Evolutionary conservation across 371 early-diverging fungal genomes (phyloP).

Genomic region (Mucor irregularis): DNA sequence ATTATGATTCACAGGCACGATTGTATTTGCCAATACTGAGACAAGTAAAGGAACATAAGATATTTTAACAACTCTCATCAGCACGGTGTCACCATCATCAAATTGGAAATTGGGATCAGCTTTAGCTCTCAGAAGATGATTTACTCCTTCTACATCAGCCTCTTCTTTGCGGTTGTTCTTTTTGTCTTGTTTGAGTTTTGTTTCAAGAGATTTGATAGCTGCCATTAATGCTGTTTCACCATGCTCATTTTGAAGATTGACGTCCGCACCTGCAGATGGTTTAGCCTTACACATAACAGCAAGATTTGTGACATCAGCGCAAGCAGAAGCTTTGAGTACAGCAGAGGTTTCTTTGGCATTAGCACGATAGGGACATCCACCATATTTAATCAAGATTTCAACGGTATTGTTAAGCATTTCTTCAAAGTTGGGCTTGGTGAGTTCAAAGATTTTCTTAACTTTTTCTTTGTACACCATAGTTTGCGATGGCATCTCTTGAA

Average conservation of each 20-base stretch:
- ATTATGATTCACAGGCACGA: conserved; percentile 18
- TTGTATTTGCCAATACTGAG: conserved; percentile 5
- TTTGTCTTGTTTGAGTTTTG: not conserved
- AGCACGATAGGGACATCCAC: conserved; percentile 39
- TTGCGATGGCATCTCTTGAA: conserved; percentile 12
- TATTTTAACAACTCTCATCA: conserved; percentile 28
- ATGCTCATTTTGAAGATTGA: conserved; percentile 23
- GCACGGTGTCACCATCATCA: conserved; percentile 27
- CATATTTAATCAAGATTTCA: conserved; percentile 20
- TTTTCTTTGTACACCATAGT: conserved; percentile 15
- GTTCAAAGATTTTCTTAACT: conserved; percentile 21
- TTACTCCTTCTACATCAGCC: not conserved
- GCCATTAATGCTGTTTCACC: conserved; percentile 31
- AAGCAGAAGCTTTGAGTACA: conserved; percentile 21
- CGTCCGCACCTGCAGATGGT: not conserved
- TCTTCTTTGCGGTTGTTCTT: not conserved
- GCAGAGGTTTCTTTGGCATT: conserved; percentile 25
- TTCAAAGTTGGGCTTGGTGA: conserved; percentile 32
- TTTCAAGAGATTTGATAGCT: conserved; percentile 22
- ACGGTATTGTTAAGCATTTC: conserved; percentile 19
- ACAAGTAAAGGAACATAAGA: conserved; percentile 12
- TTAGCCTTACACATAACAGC: conserved; percentile 3
- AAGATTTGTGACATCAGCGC: conserved; percentile 6
- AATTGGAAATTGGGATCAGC: conserved; percentile 29
- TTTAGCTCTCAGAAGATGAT: conserved; percentile 16